phyloP scores from a whole-genome alignment of 2,329 filamentous ascomycete species.

The Venturiaceae sp. region DNA sequence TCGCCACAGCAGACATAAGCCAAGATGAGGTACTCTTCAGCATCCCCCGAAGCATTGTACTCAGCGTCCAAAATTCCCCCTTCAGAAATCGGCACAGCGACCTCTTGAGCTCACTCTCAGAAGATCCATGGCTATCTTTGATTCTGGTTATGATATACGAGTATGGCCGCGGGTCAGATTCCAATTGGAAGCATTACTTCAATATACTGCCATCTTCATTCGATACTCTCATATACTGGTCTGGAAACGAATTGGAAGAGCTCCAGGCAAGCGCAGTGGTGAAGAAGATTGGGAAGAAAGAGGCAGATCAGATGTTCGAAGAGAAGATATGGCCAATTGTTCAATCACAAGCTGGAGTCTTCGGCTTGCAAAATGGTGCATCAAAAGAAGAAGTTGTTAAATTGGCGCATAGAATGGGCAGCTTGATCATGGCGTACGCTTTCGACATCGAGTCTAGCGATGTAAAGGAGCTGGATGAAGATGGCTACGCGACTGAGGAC shows the following conservation, averaged over 20 bases:
- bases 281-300: slow-evolving; percentile 63
- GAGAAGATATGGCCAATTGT: slow-evolving; percentile 46
- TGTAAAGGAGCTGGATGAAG: slow-evolving; percentile 47
- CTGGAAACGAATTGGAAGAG: slow-evolving; percentile 54
- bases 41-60: slow-evolving; percentile 61
- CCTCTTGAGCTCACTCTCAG: slow-evolving; percentile 17
- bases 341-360: slow-evolving; percentile 24
- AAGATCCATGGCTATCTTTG: slow-evolving; percentile 42
- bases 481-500: slow-evolving; percentile 36
- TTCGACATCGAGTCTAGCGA: slow-evolving; percentile 61
- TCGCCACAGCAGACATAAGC: background rate
- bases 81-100: slow-evolving; percentile 45
- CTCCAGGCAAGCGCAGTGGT: slow-evolving; percentile 71
- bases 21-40: slow-evolving; percentile 54
- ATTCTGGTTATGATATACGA: slow-evolving; percentile 75
- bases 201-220: slow-evolving; percentile 61
- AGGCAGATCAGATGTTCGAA: slow-evolving; percentile 61
- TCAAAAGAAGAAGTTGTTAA: slow-evolving; percentile 35
- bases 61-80: slow-evolving; percentile 63
- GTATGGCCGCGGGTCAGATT: slow-evolving; percentile 46
- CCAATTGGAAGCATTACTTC: slow-evolving; percentile 71
- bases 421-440: slow-evolving; percentile 84
- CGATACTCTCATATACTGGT: slow-evolving; percentile 89
- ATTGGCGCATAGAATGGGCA: slow-evolving; percentile 71
- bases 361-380: slow-evolving; percentile 25